phyloP scores from a whole-genome alignment of 2,329 filamentous ascomycete genomes.

The Trichoderma sp. region DNA sequence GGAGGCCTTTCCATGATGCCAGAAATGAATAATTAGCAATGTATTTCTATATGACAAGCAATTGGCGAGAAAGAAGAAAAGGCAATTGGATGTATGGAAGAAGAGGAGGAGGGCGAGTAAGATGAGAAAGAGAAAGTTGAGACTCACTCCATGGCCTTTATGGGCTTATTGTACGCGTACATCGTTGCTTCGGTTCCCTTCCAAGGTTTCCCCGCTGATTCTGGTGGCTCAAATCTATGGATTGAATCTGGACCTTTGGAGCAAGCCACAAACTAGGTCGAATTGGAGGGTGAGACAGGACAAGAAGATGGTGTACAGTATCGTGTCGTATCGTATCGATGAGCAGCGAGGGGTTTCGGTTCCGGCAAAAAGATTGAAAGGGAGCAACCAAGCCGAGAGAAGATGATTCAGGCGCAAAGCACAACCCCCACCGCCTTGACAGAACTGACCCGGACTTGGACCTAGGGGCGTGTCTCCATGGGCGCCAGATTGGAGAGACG shows the following conservation, averaged over 20 bases:
- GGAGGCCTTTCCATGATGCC: slow-evolving; percentile 36
- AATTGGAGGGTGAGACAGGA: not conserved
- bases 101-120: not conserved
- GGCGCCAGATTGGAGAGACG: not conserved
- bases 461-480: slow-evolving; percentile 21
- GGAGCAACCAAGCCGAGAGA: not conserved
- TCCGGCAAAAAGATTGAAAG: not conserved
- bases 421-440: not conserved
- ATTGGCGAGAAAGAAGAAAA: slow-evolving; percentile 7
- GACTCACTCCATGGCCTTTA: slow-evolving; percentile 43
- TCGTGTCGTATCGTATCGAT: not conserved
- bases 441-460: slow-evolving; percentile 6
- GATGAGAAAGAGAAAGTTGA: slow-evolving; percentile 7
- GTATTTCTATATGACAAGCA: slow-evolving; percentile 13
- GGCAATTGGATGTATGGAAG: not conserved
- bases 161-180: slow-evolving; percentile 41
- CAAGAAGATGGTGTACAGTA: not conserved
- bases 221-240: not conserved
- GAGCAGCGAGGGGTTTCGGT: not conserved
- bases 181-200: slow-evolving; percentile 25
- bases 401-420: not conserved
- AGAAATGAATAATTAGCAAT: slow-evolving; percentile 26
- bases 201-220: slow-evolving; percentile 17
- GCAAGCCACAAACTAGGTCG: not conserved
- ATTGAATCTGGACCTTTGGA: not conserved